These are phyloP conservation scores for Calonectria honghensis DNA, from an alignment of 2,329 filamentous ascomycete species.

Conservation along the genomic window DNA sequence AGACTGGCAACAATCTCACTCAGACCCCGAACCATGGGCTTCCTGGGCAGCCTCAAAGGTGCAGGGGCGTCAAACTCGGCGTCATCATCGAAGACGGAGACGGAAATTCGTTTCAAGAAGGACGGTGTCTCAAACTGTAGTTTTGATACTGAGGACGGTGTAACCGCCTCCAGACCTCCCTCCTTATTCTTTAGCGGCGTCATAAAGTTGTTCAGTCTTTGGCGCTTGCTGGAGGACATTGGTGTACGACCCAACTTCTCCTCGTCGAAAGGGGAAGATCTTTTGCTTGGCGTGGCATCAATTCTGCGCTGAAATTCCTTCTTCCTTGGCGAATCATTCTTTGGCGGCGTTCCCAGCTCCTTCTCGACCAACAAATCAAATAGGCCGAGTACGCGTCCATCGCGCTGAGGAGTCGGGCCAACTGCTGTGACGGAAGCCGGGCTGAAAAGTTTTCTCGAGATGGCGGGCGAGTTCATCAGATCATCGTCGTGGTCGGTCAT, in stretches of 20 bases:
- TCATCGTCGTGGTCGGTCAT: constrained; percentile 61
- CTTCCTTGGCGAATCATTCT: constrained; percentile 57
- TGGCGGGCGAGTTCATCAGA: constrained; percentile 73
- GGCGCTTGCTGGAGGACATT: constrained; percentile 75
- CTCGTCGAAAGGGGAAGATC: constrained; percentile 56
- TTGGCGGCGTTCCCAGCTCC: constrained; percentile 70
- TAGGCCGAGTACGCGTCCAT: constrained; percentile 84
- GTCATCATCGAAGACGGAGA: constrained; percentile 75
- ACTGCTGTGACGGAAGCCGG: constrained; percentile 76
- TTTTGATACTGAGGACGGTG: constrained; percentile 72
- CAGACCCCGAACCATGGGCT: constrained; percentile 80
- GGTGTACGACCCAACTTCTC: constrained; percentile 68
- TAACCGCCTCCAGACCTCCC: constrained; percentile 62
- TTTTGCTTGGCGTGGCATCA: constrained; percentile 70
- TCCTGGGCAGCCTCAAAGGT: constrained; percentile 73
- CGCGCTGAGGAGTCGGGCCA: constrained; percentile 86
- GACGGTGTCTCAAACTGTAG: constrained; percentile 81
- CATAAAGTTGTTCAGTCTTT: constrained; percentile 77
- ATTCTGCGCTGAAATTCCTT: constrained; percentile 38
- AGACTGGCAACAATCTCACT: constrained; percentile 84
- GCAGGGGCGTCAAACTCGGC: constrained; percentile 68
- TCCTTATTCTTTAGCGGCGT: constrained; percentile 76
- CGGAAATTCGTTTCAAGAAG: constrained; percentile 74
- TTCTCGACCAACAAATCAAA: constrained; percentile 81
- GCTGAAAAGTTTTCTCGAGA: constrained; percentile 76